Base-by-base conservation (phyloP, 768 basidiomycete genomes). In the Tylopilus subfusipes region DNA sequence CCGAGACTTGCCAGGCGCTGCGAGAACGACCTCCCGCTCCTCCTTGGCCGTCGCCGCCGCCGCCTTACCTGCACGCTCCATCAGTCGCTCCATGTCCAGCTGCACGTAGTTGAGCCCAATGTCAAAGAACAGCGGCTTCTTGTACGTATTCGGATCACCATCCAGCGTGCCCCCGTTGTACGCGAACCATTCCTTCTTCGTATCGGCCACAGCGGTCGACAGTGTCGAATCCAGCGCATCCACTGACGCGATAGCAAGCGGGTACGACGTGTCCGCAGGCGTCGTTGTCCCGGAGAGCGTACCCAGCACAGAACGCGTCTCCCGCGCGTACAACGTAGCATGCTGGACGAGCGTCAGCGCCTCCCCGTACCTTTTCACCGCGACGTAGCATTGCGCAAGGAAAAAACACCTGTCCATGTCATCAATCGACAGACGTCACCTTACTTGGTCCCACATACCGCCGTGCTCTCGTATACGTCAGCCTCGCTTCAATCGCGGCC, bases 41-140 rank as follows among this genome's bases (percentile, higher is more conserved):
- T 63, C 61, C 52, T 12, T 64, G 5, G 11, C 29, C 21, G 40
- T 47, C 11, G 67, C 53, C 9, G 61, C 59, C 2, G 72, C 51
- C 13, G 68, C 68, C 72, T 84, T 85, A 2, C 93, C 93, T 4
- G 86, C 89, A 18, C 87, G 76, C 54, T 78, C 80, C 63, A 83
- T 73, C 54, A 97, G 70, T 48, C 81, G 74, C 42, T 90, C 88
- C 84, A 94, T 86, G 63, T 94, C 90, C 55, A 93, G 71, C 58
- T 89, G 83, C 51, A 92, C 85, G 65, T 96, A 97, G 71, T 96
- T 97, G 63, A 94, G 83, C 18, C 93, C 94, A 56, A 93, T 88
- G 67, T 97, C 91, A 72, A 95, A 97, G 76, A 98, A 97, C 38
- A 93, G 64, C 16, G 92, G 91, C 66, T 96, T 96, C 74, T 86